These are phyloP conservation scores for Sicyos baderoa DNA, from an alignment of 306 rosid genomes.

Conservation along the genomic window DNA sequence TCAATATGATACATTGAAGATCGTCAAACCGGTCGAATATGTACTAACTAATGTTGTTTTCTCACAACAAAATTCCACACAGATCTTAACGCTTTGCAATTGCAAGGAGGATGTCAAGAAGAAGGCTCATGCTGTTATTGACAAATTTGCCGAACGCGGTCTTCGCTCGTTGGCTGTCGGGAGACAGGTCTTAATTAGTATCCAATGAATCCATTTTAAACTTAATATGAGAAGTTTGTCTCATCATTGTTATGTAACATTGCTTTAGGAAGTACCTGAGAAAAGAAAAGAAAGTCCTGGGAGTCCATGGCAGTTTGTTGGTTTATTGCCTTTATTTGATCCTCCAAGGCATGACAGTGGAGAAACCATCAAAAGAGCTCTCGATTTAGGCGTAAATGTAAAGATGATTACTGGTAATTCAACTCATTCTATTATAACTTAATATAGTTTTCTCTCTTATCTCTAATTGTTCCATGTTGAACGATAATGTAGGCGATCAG, in stretches of 20 bases:
- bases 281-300: slow-evolving; percentile 68
- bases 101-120: slow-evolving; percentile 70
- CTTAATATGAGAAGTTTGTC: neutral
- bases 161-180: slow-evolving; percentile 88
- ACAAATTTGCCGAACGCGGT: slow-evolving; percentile 93
- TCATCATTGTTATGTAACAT: neutral
- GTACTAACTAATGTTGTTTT: neutral
- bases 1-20: neutral
- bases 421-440: neutral
- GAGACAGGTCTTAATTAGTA: slow-evolving; percentile 59
- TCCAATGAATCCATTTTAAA: neutral
- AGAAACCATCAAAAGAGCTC: slow-evolving; percentile 91
- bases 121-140: slow-evolving; percentile 63
- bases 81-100: slow-evolving; percentile 72
- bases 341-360: slow-evolving; percentile 99
- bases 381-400: slow-evolving; percentile 89
- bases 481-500: slow-evolving; percentile 60
- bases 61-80: slow-evolving; percentile 18
- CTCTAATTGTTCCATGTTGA: slow-evolving; percentile 4
- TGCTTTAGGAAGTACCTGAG: slow-evolving; percentile 72
- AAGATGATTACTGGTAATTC: slow-evolving; percentile 94
- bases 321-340: slow-evolving; percentile 77
- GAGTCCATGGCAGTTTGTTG: slow-evolving; percentile 89
- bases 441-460: neutral
- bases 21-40: neutral